phyloP scores from a whole-genome alignment of 768 basidiomycete genomes.

The Amanita phalloides region DNA sequence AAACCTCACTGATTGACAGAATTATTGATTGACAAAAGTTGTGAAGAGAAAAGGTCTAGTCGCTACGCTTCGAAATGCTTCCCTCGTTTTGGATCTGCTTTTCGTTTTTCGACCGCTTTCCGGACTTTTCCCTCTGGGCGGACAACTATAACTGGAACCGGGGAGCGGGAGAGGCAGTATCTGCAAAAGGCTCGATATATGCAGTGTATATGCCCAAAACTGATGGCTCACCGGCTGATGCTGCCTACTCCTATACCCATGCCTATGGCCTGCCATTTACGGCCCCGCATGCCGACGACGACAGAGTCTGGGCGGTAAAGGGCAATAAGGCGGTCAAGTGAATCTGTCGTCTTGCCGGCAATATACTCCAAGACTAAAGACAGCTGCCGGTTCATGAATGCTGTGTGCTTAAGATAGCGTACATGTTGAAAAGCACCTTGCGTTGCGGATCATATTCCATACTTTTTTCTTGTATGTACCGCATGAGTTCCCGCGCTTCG shows the following conservation, averaged over 20 bases:
- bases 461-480: slow-evolving; percentile 68
- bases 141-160: slow-evolving; percentile 94
- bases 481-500: slow-evolving; percentile 79
- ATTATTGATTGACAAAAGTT: no score
- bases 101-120: slow-evolving; percentile 76
- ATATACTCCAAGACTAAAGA: slow-evolving; percentile 92
- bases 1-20: no score
- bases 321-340: slow-evolving; percentile 86
- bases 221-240: slow-evolving; percentile 31
- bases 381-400: slow-evolving; percentile 32
- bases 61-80: slow-evolving; percentile 49
- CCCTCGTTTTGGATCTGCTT: slow-evolving; percentile 83
- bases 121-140: slow-evolving; percentile 80
- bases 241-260: slow-evolving; percentile 33
- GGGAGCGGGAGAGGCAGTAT: slow-evolving; percentile 83
- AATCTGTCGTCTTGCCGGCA: slow-evolving; percentile 81
- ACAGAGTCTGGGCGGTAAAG: slow-evolving; percentile 88
- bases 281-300: slow-evolving; percentile 85
- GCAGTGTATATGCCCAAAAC: not conserved
- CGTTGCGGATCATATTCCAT: slow-evolving; percentile 68
- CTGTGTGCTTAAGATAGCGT: not conserved
- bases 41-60: no score
- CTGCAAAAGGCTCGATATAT: slow-evolving; percentile 21
- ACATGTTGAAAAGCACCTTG: slow-evolving; percentile 37
- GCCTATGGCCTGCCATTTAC: slow-evolving; percentile 30